phyloP scores from a whole-genome alignment of 768 basidiomycete genomes.

The Lentinula guzmanii region DNA sequence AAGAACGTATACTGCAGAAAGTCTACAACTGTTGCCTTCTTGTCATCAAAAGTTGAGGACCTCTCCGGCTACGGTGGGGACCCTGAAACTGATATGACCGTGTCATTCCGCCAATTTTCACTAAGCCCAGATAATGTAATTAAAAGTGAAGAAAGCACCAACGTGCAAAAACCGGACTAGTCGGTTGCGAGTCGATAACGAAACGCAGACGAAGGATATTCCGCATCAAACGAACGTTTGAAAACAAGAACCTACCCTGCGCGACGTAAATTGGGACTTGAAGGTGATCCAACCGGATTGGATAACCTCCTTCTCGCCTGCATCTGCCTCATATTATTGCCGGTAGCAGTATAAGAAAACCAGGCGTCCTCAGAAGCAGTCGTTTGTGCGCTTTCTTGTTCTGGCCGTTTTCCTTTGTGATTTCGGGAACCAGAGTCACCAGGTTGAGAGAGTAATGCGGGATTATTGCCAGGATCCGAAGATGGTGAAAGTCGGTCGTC shows the following conservation, averaged over 20 bases:
- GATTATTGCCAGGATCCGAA: not conserved
- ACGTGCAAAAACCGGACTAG: not conserved
- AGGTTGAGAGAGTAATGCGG: not conserved
- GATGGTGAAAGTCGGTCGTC: not conserved
- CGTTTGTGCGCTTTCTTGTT: not conserved
- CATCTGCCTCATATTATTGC: not conserved
- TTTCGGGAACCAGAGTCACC: not conserved
- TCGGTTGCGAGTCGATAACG: not conserved
- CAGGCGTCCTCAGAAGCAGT: constrained; percentile 15
- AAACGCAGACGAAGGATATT: not conserved
- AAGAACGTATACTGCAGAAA: not conserved
- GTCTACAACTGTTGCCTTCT: not conserved
- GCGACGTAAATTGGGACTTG: constrained; percentile 31
- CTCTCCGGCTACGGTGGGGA: not conserved
- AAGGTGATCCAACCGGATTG: constrained; percentile 33
- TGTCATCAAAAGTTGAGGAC: not conserved
- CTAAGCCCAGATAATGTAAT: not conserved
- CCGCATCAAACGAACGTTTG: constrained; percentile 11
- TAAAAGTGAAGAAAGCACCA: not conserved
- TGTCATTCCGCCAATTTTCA: not conserved
- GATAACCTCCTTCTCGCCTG: constrained; percentile 52
- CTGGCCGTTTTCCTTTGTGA: not conserved
- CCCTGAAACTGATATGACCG: not conserved
- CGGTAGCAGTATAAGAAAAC: constrained; percentile 15
- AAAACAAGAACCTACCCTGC: constrained; percentile 42